Evolutionary conservation across 495 filamentous ascomycete species (phyloP).

Genomic region (Xylaria telfairii): DNA sequence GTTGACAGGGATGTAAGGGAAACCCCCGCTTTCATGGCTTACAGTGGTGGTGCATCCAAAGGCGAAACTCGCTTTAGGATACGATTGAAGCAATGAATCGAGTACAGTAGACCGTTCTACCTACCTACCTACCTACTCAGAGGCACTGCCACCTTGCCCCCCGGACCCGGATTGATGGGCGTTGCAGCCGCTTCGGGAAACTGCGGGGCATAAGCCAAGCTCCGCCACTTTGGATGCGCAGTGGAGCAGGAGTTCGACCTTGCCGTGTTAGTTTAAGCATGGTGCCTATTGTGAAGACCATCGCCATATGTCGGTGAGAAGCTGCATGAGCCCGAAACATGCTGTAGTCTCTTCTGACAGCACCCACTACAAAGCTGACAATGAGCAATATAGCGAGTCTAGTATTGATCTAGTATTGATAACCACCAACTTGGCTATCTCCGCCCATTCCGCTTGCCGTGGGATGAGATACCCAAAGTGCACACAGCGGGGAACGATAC

Average conservation of each 20-base stretch:
- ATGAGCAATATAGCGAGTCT: background rate
- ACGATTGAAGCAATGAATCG: background rate
- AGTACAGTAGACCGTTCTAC: too few relatives aligned
- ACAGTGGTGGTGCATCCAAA: too few relatives aligned
- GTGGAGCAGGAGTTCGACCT: background rate
- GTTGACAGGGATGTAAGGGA: background rate
- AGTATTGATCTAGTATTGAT: too few relatives aligned
- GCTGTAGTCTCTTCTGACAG: background rate
- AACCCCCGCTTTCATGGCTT: too few relatives aligned
- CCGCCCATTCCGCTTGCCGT: background rate
- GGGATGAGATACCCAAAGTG: background rate
- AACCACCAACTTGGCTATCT: background rate
- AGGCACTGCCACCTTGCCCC: background rate
- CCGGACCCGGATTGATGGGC: background rate
- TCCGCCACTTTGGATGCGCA: constrained; percentile 12
- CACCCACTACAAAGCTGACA: background rate
- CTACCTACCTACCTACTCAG: too few relatives aligned
- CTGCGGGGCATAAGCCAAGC: constrained; percentile 6
- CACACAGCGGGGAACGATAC: background rate
- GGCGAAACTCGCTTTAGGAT: background rate
- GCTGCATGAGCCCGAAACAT: background rate
- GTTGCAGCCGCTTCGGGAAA: constrained; percentile 12
- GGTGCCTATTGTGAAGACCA: background rate
- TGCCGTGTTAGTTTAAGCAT: background rate
- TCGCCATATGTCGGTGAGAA: background rate